Evolutionary conservation across 495 filamentous ascomycete genomes (phyloP).

Genomic region (Venustampulla echinocandica): DNA sequence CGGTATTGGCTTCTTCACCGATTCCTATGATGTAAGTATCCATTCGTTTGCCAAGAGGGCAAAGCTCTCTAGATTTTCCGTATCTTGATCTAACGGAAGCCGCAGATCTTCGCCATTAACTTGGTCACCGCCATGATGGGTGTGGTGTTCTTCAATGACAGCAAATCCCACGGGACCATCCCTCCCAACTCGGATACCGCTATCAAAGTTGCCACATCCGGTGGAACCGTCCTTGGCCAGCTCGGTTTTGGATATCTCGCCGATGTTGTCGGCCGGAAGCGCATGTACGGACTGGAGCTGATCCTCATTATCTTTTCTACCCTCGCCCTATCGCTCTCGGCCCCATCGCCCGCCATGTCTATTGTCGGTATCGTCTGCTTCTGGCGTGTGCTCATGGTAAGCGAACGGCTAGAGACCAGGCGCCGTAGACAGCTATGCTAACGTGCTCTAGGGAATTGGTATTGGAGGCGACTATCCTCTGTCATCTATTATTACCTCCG

Average conservation of each 20-base stretch:
- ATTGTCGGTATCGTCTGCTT: conserved; percentile 75
- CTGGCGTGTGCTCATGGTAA: conserved; percentile 77
- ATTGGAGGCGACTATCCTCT: conserved; percentile 86
- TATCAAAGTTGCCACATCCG: conserved; percentile 83
- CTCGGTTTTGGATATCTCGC: conserved; percentile 73
- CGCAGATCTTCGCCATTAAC: conserved; percentile 68
- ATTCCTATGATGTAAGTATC: conserved; percentile 65
- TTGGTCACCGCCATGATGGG: conserved; percentile 61
- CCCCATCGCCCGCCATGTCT: conserved; percentile 56
- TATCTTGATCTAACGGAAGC: not conserved
- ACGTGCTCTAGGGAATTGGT: conserved; percentile 44
- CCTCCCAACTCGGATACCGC: conserved; percentile 62
- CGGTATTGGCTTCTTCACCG: conserved; percentile 81
- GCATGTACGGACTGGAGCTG: conserved; percentile 81
- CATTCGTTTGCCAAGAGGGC: too few species aligned
- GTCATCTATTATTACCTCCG: conserved; percentile 74
- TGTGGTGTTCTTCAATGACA: conserved; percentile 58
- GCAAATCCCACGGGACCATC: conserved; percentile 38
- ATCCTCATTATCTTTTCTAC: conserved; percentile 84
- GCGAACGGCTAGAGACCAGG: not conserved
- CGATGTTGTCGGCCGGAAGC: conserved; percentile 64
- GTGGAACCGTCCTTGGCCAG: conserved; percentile 80
- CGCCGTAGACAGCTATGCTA: conserved; percentile 5
- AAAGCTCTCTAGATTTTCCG: too few species aligned
- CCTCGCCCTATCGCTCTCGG: conserved; percentile 65